Percentiles rank a stretch among this genome's conserved stretches.
phyloP scores from a whole-genome alignment of 768 basidiomycete genomes.

The Dendrothele bispora region DNA sequence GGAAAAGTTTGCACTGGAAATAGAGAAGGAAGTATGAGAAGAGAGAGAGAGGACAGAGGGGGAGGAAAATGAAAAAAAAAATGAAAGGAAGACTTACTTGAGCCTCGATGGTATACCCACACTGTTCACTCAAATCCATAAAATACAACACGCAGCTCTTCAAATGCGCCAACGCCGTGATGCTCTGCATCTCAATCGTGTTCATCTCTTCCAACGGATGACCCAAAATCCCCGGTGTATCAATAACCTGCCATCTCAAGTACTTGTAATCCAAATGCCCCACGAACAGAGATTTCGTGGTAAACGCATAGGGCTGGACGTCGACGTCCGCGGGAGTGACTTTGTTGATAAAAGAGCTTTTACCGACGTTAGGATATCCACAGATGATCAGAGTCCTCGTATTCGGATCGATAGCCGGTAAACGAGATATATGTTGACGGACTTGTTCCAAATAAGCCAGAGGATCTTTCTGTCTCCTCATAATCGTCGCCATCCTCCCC shows the following conservation, averaged over 20 bases:
- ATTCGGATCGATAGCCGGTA: slow-evolving; percentile 97
- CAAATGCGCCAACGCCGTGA: slow-evolving; percentile 95
- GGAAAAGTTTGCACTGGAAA: slow-evolving; percentile 95
- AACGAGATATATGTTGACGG: slow-evolving; percentile 97
- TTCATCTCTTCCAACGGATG: slow-evolving; percentile 99
- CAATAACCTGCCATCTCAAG: slow-evolving; percentile 99
- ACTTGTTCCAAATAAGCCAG: slow-evolving; percentile 99
- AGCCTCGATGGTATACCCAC: slow-evolving; percentile 95
- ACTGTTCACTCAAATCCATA: slow-evolving; percentile 98
- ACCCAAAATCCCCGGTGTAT: slow-evolving; percentile 97
- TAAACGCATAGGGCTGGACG: slow-evolving; percentile 99
- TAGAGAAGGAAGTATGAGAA: no score
- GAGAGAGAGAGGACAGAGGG: no score
- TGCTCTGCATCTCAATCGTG: slow-evolving; percentile 99
- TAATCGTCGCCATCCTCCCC: slow-evolving; percentile 98
- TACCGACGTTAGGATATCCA: slow-evolving; percentile 99
- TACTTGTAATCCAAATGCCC: slow-evolving; percentile 99
- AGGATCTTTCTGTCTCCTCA: slow-evolving; percentile 98
- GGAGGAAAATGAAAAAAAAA: no score
- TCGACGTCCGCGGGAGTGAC: slow-evolving; percentile 99
- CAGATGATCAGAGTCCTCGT: slow-evolving; percentile 97
- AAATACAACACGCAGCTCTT: slow-evolving; percentile 95
- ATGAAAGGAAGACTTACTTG: no score
- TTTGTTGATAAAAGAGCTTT: slow-evolving; percentile 99
- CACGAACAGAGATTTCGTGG: slow-evolving; percentile 97